Base-by-base conservation (phyloP, 2,329 filamentous ascomycete species). In the Pyrenophora tritici-repentis region DNA sequence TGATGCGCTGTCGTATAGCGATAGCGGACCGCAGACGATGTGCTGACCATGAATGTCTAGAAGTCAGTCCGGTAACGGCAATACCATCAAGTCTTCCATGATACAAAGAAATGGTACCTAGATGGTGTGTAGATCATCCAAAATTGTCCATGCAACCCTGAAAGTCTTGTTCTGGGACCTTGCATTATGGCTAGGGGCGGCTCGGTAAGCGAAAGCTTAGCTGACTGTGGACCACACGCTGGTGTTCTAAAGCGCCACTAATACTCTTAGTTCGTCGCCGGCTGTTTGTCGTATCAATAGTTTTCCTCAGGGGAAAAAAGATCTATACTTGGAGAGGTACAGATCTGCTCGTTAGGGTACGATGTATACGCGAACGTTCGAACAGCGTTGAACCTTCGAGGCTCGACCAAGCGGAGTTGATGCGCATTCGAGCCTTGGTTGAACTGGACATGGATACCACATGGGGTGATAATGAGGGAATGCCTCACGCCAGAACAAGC, bases 221-320 rank as follows among this genome's bases (percentile, higher is more conserved):
- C 17, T 40, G 53, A 54, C 55, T 59, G 59, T 56, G 56, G 47
- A 37, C 20, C 14, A 6, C 9, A 31, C 37, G 47, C 18, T 53
- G 31, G 18, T 10, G 50, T 52, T 59, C 52, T 46, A 47, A 7
- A 18, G 36, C 4, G 13, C 40, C 42, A 32, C 56, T 51, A 54
- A 29, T 10, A 2, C 9, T 2, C 12, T n/a, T 59, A 56, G 53
- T 22, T 29, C 20, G 6, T 35, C 20, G 48, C 22, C 50, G 47
- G 46, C 48, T 48, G 55, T 55, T 59, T 52, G 42, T 42, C 43
- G 52, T 51, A 37, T 54, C 55, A 35, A 58, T 60, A 60, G 38
- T 52, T 39, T 36, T 29, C 43, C 37, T 12, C 42, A 47, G 37
- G 33, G 42, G 45, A 26, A 16, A 37, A 38, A 24, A 33, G 12